Conservation (phyloP, 495 filamentous ascomycete genomes). For the Penicillium verhagenii region DNA sequence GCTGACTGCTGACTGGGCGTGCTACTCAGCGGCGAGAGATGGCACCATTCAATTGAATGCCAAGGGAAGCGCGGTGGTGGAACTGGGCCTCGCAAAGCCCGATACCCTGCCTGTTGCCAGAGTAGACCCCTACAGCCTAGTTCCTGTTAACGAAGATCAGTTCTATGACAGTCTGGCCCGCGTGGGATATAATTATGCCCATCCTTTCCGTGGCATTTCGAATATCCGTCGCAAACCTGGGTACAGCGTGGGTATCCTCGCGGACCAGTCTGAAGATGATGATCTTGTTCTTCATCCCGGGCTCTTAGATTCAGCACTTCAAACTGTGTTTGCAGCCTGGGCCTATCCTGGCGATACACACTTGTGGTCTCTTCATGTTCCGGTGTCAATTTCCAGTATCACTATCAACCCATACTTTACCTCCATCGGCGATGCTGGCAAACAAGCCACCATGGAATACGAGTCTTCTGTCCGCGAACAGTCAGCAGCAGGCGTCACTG, state of each 20-base stretch:
- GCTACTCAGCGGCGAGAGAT: no score
- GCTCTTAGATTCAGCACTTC: background rate
- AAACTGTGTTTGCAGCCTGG: background rate
- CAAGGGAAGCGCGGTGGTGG: no score
- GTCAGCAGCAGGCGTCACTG: no score
- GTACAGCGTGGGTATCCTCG: background rate
- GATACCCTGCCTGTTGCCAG: no score
- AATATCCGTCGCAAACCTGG: background rate
- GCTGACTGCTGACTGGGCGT: no score
- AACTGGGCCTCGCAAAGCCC: no score
- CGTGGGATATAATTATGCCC: background rate
- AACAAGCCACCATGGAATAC: background rate
- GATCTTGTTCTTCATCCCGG: background rate
- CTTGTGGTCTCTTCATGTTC: background rate
- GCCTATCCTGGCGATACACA: background rate
- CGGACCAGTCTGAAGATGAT: background rate
- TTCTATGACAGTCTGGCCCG: background rate
- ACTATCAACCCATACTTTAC: background rate
- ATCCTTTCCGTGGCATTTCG: background rate
- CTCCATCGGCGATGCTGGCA: no score
- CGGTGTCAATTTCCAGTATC: background rate
- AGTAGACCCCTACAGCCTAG: no score
- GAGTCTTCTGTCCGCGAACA: background rate
- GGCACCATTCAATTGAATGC: no score
- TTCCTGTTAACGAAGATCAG: background rate